A percentile compares a stretch with the other conserved stretches of the same genome.
Evolutionary conservation across 208 protist genomes (phyloP).

Genomic region (Leptomonas pyrrhocoris): DNA sequence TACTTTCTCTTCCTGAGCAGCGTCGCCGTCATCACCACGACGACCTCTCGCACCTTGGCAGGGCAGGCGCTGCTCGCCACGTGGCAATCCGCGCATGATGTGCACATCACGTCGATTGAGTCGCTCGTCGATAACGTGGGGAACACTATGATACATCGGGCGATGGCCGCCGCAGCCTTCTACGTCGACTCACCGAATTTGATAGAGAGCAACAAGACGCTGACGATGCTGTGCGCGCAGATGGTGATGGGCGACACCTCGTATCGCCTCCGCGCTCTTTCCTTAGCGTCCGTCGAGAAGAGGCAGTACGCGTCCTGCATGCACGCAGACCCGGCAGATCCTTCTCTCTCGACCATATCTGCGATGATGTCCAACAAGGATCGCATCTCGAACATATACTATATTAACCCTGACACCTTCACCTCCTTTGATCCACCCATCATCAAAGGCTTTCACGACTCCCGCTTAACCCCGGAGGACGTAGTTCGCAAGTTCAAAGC

Average conservation of each 20-base stretch:
- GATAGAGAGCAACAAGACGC: background rate
- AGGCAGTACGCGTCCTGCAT: conserved; percentile 2
- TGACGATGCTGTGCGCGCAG: conserved; percentile 4
- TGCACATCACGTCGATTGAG: background rate
- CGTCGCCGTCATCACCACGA: background rate
- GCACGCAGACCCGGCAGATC: background rate
- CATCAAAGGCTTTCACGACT: background rate
- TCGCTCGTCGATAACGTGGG: background rate
- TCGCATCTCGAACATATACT: background rate
- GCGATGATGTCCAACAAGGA: background rate
- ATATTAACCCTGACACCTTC: background rate
- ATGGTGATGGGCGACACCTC: background rate
- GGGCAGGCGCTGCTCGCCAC: background rate
- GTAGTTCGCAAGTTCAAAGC: background rate
- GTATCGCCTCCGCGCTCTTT: background rate
- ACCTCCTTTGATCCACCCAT: conserved; percentile 1
- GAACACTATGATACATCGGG: background rate
- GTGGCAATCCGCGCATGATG: background rate
- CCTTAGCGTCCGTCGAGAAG: background rate
- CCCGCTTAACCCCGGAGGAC: background rate
- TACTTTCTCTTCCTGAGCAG: background rate
- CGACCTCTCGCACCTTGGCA: background rate
- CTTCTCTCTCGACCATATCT: background rate
- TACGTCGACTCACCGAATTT: background rate
- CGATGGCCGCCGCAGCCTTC: background rate